Conservation (phyloP, 2,329 filamentous ascomycete genomes). For the Rutstroemia sp. region DNA sequence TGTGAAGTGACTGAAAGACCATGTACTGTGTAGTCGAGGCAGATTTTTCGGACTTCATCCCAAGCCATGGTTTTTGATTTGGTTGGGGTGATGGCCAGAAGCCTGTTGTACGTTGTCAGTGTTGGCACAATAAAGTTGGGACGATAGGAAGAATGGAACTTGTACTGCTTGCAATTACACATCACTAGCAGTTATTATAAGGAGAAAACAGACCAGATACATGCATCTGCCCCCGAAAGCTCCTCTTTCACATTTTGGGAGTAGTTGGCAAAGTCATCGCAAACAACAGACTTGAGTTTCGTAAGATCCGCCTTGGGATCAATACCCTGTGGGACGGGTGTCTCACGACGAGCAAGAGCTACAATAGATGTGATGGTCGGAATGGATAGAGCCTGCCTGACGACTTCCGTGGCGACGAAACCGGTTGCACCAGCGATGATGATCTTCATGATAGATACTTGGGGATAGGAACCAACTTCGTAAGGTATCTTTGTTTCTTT, state of each 20-base stretch:
- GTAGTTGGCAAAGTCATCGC: slow-evolving; percentile 30
- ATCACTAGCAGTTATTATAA: slow-evolving; percentile 5
- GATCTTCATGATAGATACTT: not conserved
- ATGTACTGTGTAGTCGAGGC: slow-evolving; percentile 31
- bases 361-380: slow-evolving; percentile 27
- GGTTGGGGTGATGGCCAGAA: slow-evolving; percentile 36
- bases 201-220: slow-evolving; percentile 30
- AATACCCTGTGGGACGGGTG: not conserved
- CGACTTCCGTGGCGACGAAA: slow-evolving; percentile 30
- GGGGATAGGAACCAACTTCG: too few species aligned
- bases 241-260: slow-evolving; percentile 27
- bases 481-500: too few species aligned
- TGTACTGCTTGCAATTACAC: too few species aligned
- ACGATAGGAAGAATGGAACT: too few species aligned
- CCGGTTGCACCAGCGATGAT: slow-evolving; percentile 23
- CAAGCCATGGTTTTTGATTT: slow-evolving; percentile 27
- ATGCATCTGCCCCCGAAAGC: slow-evolving; percentile 28
- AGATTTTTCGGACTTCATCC: slow-evolving; percentile 35
- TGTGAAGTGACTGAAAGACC: slow-evolving; percentile 30
- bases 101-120: slow-evolving; percentile 24
- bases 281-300: slow-evolving; percentile 31
- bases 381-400: slow-evolving; percentile 29
- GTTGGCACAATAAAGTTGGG: too few species aligned
- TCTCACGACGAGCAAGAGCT: slow-evolving; percentile 24
- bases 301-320: not conserved